A percentile compares a stretch with the other conserved stretches of the same genome.
phyloP scores from a whole-genome alignment of 2,329 filamentous ascomycete species.

The Aulographum hederae region DNA sequence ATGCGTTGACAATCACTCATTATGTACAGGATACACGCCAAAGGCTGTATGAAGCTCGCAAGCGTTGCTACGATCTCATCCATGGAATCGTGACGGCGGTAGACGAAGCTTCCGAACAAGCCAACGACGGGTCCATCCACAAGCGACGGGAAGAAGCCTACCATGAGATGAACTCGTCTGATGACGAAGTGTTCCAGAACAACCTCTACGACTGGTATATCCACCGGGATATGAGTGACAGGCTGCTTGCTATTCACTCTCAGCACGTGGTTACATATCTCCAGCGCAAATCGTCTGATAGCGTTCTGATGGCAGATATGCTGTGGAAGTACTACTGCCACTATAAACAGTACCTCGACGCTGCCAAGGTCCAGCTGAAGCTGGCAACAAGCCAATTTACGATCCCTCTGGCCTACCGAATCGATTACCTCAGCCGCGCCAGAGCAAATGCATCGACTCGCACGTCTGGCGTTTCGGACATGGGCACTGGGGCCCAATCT shows the following conservation, averaged over 20 bases:
- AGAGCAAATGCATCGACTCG: conserved; percentile 83
- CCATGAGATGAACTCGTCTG: conserved; percentile 68
- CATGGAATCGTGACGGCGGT: conserved; percentile 64
- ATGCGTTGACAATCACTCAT: conserved; percentile 5
- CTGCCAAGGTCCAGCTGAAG: conserved; percentile 68
- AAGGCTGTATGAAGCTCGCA: conserved; percentile 49
- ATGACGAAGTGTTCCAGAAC: conserved; percentile 88
- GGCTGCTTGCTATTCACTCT: conserved; percentile 69
- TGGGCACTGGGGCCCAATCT: conserved; percentile 7
- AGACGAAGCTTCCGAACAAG: conserved; percentile 52
- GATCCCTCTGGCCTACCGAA: conserved; percentile 66
- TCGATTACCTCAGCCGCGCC: conserved; percentile 76
- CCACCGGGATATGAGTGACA: conserved; percentile 63
- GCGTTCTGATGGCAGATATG: conserved; percentile 68
- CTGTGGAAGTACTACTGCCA: conserved; percentile 87
- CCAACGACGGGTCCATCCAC: conserved; percentile 48
- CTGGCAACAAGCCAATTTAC: conserved; percentile 70
- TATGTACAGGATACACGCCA: conserved; percentile 43
- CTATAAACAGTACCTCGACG: conserved; percentile 65
- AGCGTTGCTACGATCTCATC: conserved; percentile 71
- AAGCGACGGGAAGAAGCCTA: conserved; percentile 80
- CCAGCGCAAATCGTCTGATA: conserved; percentile 51
- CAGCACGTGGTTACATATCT: conserved; percentile 77
- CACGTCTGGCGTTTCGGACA: conserved; percentile 49
- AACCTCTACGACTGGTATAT: conserved; percentile 98